Percentiles rank a stretch among this genome's conserved stretches.
Evolutionary conservation across 2,329 filamentous ascomycete genomes (phyloP).

Genomic region (Pezicula carpinea): DNA sequence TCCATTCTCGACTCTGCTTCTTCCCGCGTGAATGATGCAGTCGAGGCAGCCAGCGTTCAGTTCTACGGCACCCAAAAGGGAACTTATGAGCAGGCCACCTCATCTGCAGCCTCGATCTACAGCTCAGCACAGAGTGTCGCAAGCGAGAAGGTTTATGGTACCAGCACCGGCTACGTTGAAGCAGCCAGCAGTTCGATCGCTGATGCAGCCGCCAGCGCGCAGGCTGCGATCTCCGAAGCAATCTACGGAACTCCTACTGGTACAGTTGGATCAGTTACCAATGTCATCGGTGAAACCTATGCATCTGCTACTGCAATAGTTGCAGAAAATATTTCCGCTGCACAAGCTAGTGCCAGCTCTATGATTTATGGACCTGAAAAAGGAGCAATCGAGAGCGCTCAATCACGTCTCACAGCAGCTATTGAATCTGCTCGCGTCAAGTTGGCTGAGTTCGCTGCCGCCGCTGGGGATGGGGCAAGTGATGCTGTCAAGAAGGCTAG

Average conservation of each 20-base stretch:
- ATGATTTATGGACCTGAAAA: conserved; percentile 23
- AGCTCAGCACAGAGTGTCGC: conserved; percentile 42
- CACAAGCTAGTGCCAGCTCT: conserved; percentile 13
- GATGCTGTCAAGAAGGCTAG: conserved; percentile 32
- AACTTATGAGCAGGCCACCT: conserved; percentile 47
- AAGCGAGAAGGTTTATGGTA: conserved; percentile 51
- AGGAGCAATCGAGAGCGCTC: conserved; percentile 25
- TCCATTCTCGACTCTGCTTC: conserved; percentile 52
- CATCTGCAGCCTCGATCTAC: conserved; percentile 47
- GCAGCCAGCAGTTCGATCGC: conserved; percentile 48
- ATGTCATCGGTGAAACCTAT: conserved; percentile 7
- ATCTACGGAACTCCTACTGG: conserved; percentile 52
- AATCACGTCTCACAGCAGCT: conserved; percentile 20
- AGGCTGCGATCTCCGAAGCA: conserved; percentile 48
- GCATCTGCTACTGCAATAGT: not conserved
- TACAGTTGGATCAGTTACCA: conserved; percentile 37
- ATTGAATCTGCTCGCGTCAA: conserved; percentile 25
- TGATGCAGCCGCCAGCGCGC: conserved; percentile 49
- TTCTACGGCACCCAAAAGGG: conserved; percentile 53
- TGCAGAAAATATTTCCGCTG: not conserved
- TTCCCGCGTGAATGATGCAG: conserved; percentile 51
- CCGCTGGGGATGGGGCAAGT: conserved; percentile 27
- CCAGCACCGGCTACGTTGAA: conserved; percentile 45
- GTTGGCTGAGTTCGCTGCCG: conserved; percentile 20
- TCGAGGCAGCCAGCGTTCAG: conserved; percentile 52